Evolutionary conservation across 768 basidiomycete species (phyloP), one percentile per base, ranked within the genome.

Genomic region (Arthromyces matolae): DNA sequence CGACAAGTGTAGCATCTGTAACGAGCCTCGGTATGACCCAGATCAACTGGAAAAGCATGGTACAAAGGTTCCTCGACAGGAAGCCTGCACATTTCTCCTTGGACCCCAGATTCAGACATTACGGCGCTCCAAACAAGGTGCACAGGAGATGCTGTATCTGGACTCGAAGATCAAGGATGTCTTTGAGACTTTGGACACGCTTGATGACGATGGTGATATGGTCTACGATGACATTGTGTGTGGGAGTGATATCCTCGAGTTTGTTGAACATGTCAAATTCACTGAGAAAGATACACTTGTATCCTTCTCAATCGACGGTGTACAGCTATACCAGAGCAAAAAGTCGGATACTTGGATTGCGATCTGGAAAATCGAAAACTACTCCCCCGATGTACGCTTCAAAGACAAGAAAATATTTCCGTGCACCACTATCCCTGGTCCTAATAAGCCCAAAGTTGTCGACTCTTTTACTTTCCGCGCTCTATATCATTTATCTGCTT

Each of bases 251-350:
- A 59, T 63, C 25, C 44, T 67, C 1, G 52, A 60, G 0, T 56
- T 64, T 0, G 54, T 53, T 3, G 38, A 50, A 5, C n/a, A 13
- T 0, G 52, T 54, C 0, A 36, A 59, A 2, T 58, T 73, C 10
- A 62, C 54, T 0, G 25, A 24, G 3, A 51, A 68, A 18, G 64
- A 72, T 37, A 67, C 55, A 0, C 42, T 65, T 1, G 28, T 75
- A 4, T 42, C 62, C 2, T 46, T 69, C 7, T 72, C 71, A 0
- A 32, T 72, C n/a, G n/a, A n/a, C n/a, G n/a, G n/a, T n/a, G n/a
- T n/a, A n/a, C n/a, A n/a, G n/a, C n/a, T n/a, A n/a, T 73, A 70
- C 33, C 54, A 64, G 5, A 63, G 66, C 51, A 73, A 74, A 55
- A 52, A 58, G 28, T 75, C 71, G 1, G 68, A 73, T 39, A 61